Evolutionary conservation across 2,329 filamentous ascomycete genomes (phyloP).

Genomic region (Colletotrichum nymphaeae): DNA sequence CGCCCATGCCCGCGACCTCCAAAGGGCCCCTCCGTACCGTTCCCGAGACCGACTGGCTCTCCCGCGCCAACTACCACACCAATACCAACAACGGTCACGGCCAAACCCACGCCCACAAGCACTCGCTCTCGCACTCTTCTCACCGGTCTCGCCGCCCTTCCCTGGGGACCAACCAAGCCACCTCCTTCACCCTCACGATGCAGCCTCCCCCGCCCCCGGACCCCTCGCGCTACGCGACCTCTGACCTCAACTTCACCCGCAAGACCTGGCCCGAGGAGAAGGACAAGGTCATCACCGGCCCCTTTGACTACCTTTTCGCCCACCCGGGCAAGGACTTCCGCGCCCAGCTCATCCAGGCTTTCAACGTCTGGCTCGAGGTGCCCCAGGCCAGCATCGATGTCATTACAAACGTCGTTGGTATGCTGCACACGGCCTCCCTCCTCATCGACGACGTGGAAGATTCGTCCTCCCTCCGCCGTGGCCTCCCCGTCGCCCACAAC

Average conservation of each 20-base stretch:
- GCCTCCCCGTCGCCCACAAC: constrained; percentile 83
- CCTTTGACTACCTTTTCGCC: constrained; percentile 82
- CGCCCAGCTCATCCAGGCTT: constrained; percentile 81
- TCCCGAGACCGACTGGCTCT: constrained; percentile 71
- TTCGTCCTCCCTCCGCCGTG: constrained; percentile 78
- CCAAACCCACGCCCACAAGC: constrained; percentile 8
- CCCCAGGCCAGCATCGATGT: constrained; percentile 75
- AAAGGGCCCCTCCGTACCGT: constrained; percentile 63
- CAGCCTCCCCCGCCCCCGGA: constrained; percentile 55
- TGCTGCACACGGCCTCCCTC: constrained; percentile 87
- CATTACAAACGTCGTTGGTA: constrained; percentile 83
- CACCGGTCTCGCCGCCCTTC: constrained; percentile 25
- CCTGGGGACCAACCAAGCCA: constrained; percentile 38
- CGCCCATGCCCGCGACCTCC: constrained; percentile 43
- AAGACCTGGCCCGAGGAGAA: constrained; percentile 78
- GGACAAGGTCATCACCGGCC: constrained; percentile 80
- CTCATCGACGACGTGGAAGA: constrained; percentile 92
- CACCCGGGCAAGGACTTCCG: constrained; percentile 90
- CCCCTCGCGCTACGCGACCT: constrained; percentile 63
- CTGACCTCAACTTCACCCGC: constrained; percentile 65
- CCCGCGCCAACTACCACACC: constrained; percentile 41
- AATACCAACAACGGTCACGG: constrained; percentile 43
- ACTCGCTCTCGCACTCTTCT: constrained; percentile 19
- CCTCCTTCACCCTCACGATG: constrained; percentile 50
- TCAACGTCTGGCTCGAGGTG: constrained; percentile 84